phyloP scores from a whole-genome alignment of 495 filamentous ascomycete genomes.

The Hypoxylon lienhwacheense region DNA sequence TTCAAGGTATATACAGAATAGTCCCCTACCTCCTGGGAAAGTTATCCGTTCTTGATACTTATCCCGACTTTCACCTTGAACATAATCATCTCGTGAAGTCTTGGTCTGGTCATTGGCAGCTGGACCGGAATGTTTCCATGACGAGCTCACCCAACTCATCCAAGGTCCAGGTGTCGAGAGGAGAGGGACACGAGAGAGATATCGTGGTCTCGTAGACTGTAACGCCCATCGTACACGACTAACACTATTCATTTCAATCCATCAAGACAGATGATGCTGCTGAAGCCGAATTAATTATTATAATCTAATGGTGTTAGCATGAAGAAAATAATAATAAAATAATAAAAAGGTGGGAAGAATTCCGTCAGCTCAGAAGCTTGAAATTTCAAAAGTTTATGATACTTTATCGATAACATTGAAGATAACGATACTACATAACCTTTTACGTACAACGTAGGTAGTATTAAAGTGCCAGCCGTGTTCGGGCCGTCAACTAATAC shows the following conservation, averaged over 20 bases:
- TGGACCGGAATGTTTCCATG: constrained; percentile 1
- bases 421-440: neutral
- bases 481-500: constrained; percentile 21
- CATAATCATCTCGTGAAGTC: neutral
- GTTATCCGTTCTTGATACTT: too few species aligned
- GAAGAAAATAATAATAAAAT: neutral
- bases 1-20: too few species aligned
- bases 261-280: constrained; percentile 28
- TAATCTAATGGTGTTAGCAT: neutral
- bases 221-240: constrained; percentile 34
- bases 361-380: neutral
- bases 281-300: constrained; percentile 27
- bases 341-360: neutral
- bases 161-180: neutral
- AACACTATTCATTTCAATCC: constrained; percentile 41
- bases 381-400: constrained; percentile 1
- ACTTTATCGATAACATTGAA: constrained; percentile 13
- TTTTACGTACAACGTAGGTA: too few species aligned
- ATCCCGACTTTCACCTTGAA: too few species aligned
- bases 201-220: constrained; percentile 30
- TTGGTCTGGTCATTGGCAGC: neutral
- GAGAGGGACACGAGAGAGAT: constrained; percentile 19
- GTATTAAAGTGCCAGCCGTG: constrained; percentile 4
- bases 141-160: constrained; percentile 14
- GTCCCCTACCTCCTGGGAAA: too few species aligned